phyloP scores from a whole-genome alignment of 768 basidiomycete genomes.

The Collybiopsis confluens region DNA sequence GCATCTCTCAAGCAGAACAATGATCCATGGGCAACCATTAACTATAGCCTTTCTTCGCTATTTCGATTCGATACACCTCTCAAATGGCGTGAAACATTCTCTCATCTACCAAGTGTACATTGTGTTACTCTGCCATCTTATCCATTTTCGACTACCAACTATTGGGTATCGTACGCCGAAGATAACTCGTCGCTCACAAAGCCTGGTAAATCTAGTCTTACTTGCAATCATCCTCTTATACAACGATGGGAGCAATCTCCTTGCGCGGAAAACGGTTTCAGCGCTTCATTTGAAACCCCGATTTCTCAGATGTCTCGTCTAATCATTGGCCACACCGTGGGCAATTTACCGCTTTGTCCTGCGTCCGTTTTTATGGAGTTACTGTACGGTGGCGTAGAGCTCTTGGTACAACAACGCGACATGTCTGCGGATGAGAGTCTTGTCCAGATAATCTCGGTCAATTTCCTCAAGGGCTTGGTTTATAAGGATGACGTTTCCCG shows the following conservation, averaged over 20 bases:
- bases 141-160: conserved; percentile 51
- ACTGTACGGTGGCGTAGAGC: conserved; percentile 39
- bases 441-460: conserved; percentile 36
- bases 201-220: background rate
- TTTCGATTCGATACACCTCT: conserved; percentile 38
- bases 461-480: conserved; percentile 54
- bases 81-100: conserved; percentile 54
- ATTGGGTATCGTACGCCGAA: conserved; percentile 52
- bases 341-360: conserved; percentile 53
- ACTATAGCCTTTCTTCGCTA: conserved; percentile 41
- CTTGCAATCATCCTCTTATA: conserved; percentile 26
- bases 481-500: conserved; percentile 28
- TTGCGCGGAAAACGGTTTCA: conserved; percentile 25
- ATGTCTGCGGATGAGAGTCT: conserved; percentile 23
- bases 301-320: conserved; percentile 35
- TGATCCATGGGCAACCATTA: conserved; percentile 41
- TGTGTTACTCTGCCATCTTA: conserved; percentile 60
- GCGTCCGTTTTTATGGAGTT: conserved; percentile 65
- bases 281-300: conserved; percentile 52
- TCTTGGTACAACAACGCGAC: conserved; percentile 28
- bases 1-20: conserved; percentile 45
- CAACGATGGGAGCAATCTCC: conserved; percentile 40
- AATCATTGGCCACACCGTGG: conserved; percentile 58
- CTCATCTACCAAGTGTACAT: conserved; percentile 33
- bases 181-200: background rate